A percentile compares a stretch with the other conserved stretches of the same genome.
Evolutionary conservation across 805 yeast species (phyloP).

Genomic region (Schwanniomyces pseudopolymorphus): DNA sequence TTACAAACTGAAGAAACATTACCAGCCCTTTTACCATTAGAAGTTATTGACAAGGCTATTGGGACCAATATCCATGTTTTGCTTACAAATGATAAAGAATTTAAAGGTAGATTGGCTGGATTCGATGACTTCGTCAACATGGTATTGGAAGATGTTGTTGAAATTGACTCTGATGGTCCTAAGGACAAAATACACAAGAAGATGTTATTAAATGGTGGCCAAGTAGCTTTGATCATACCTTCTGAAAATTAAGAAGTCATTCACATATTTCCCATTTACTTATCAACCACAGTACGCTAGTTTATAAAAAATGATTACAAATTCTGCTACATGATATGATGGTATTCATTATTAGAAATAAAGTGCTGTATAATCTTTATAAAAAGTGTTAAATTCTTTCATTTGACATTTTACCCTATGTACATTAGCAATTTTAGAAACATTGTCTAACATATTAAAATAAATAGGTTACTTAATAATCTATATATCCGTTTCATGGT

Average conservation of each 20-base stretch:
- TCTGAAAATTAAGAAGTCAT: background rate
- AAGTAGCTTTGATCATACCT: slow-evolving; percentile 60
- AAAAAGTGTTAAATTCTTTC: background rate
- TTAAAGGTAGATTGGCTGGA: slow-evolving; percentile 84
- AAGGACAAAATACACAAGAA: slow-evolving; percentile 48
- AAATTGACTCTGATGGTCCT: slow-evolving; percentile 45
- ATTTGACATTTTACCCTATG: background rate
- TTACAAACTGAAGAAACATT: slow-evolving; percentile 1
- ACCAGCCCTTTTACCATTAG: slow-evolving; percentile 59
- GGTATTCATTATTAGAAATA: background rate
- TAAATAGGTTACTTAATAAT: background rate
- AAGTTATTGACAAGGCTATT: slow-evolving; percentile 82
- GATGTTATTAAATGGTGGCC: slow-evolving; percentile 71
- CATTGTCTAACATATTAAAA: background rate
- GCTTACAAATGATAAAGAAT: slow-evolving; percentile 65
- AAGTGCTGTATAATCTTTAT: background rate
- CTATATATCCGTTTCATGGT: background rate
- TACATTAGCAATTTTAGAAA: background rate
- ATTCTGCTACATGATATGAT: background rate
- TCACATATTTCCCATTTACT: no score
- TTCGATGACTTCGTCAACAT: slow-evolving; percentile 95
- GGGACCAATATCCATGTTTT: slow-evolving; percentile 79
- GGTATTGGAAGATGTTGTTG: slow-evolving; percentile 80
- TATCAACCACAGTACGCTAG: background rate
- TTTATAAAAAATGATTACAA: background rate